Evolutionary conservation across 345 rosid genomes (phyloP).

Genomic region (Corymbia maculata): DNA sequence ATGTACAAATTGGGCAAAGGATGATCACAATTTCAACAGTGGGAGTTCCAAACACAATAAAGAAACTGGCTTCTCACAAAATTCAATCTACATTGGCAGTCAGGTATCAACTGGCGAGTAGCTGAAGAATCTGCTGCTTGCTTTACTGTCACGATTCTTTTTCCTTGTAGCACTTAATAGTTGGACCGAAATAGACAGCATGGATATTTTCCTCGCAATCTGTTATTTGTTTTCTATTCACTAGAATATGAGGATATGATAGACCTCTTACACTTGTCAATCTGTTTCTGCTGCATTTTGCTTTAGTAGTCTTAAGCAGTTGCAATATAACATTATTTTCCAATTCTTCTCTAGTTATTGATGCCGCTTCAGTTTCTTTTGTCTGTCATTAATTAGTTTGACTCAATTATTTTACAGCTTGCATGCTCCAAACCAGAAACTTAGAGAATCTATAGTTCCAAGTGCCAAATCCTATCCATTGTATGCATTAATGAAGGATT

Average conservation of each 20-base stretch:
- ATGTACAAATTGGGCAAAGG: conserved; percentile 91
- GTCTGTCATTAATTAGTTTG: neutral
- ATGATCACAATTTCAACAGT: conserved; percentile 97
- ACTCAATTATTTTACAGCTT: conserved; percentile 30
- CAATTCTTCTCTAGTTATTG: neutral
- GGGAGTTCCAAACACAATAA: conserved; percentile 96
- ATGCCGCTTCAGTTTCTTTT: neutral
- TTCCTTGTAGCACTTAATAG: neutral
- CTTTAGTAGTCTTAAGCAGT: neutral
- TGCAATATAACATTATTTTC: neutral
- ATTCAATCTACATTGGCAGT: conserved; percentile 96
- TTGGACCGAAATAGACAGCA: neutral
- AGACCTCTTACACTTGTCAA: neutral
- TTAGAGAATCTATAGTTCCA: conserved; percentile 83
- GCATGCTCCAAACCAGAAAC: conserved; percentile 91
- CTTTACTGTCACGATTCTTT: neutral
- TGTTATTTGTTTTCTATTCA: neutral
- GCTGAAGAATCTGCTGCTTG: neutral
- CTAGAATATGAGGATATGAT: neutral
- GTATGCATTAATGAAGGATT: conserved; percentile 87
- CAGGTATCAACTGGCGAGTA: conserved; percentile 28
- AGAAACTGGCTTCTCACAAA: conserved; percentile 80
- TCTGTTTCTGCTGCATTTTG: neutral
- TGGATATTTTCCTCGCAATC: neutral
- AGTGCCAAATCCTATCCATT: conserved; percentile 95